A percentile compares a stretch with the other conserved stretches of the same genome.
These are phyloP conservation scores for Amphichorda felina DNA, from an alignment of 2,329 filamentous ascomycete genomes.

Conservation along the genomic window DNA sequence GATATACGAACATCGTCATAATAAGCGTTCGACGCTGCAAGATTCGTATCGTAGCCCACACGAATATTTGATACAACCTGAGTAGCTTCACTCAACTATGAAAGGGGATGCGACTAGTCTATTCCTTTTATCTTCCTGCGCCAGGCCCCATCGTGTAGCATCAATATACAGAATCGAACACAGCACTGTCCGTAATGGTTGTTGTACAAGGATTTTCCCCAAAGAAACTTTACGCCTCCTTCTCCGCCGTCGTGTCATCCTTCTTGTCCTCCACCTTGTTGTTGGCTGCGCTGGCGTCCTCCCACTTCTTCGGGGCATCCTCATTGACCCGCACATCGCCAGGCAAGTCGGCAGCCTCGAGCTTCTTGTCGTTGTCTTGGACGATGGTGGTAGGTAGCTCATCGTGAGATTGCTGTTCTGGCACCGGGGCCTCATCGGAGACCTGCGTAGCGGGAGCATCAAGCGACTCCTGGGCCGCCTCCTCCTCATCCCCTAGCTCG, in stretches of 20 bases:
- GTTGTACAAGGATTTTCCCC: no score
- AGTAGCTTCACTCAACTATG: no score
- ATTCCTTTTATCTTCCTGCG: constrained; percentile 3
- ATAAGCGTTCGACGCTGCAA: no score
- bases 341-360: constrained; percentile 6
- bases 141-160: constrained; percentile 2
- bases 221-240: constrained; percentile 6
- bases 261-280: constrained; percentile 7
- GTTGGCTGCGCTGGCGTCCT: constrained; percentile 18
- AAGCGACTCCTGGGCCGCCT: constrained; percentile 12
- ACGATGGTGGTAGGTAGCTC: background rate
- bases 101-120: constrained; percentile 4
- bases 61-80: no score
- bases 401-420: background rate
- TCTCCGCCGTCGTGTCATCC: constrained; percentile 4
- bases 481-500: constrained; percentile 70
- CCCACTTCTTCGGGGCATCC: constrained; percentile 8
- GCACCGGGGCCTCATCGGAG: constrained; percentile 2
- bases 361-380: background rate
- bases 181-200: no score
- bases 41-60: no score
- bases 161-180: constrained; percentile 1
- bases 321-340: background rate
- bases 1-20: no score
- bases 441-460: constrained; percentile 13